A percentile compares a stretch with the other conserved stretches of the same genome.
These are phyloP conservation scores for Phytopythium sindhum DNA, from an alignment of 352 stramenopile genomes.

Conservation along the genomic window DNA sequence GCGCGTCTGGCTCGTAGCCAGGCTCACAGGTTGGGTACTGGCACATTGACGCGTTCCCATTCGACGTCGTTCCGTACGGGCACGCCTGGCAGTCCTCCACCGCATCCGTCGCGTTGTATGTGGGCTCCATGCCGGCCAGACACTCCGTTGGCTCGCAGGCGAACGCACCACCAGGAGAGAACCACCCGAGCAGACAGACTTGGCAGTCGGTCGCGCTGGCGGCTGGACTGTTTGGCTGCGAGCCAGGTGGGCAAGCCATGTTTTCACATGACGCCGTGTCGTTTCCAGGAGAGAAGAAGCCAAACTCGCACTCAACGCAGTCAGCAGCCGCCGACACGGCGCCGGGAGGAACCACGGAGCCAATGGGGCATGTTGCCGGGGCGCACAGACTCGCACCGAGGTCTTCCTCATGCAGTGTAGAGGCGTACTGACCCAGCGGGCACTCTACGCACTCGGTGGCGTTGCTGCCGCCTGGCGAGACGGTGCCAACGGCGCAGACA, in stretches of 20 bases:
- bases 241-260: constrained; percentile 27
- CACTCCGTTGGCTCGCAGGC: constrained; percentile 25
- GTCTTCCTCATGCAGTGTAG: constrained; percentile 13
- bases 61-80: constrained; percentile 26
- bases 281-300: constrained; percentile 23
- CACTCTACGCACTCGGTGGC: constrained; percentile 19
- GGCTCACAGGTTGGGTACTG: constrained; percentile 30
- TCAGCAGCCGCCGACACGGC: constrained; percentile 17
- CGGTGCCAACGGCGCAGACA: constrained; percentile 22
- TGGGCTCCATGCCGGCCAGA: constrained; percentile 24
- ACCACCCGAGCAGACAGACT: constrained; percentile 28
- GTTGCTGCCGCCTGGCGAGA: constrained; percentile 22
- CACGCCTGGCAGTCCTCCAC: constrained; percentile 28
- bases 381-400: constrained; percentile 23
- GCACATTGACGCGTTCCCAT: constrained; percentile 29
- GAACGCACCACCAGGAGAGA: constrained; percentile 24
- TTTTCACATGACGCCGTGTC: constrained; percentile 21
- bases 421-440: constrained; percentile 20
- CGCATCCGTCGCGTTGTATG: constrained; percentile 23
- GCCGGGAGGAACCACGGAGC: constrained; percentile 14
- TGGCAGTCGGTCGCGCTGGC: constrained; percentile 22
- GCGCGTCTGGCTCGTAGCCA: constrained; percentile 36
- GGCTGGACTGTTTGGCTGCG: constrained; percentile 20
- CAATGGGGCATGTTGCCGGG: constrained; percentile 16
- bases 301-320: constrained; percentile 26